A percentile compares a stretch with the other conserved stretches of the same genome.
phyloP scores from a whole-genome alignment of 106 monocot species.

The Vanilla planifolia region DNA sequence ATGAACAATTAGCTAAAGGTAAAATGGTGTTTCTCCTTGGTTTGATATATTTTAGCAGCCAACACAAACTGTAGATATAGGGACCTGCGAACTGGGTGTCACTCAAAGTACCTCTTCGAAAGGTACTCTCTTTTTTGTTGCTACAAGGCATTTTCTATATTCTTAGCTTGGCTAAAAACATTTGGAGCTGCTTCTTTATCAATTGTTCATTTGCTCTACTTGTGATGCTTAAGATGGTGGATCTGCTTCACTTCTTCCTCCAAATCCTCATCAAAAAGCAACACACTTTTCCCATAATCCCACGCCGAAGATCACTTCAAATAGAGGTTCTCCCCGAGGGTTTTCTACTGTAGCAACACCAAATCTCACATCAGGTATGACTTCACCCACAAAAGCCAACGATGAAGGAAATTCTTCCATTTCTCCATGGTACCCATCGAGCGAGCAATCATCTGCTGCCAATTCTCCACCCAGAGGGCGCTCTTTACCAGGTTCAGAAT shows the following conservation, averaged over 20 bases:
- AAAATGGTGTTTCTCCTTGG: not conserved
- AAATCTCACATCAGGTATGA: slow-evolving; percentile 35
- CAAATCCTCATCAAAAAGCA: slow-evolving; percentile 28
- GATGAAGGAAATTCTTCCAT: slow-evolving; percentile 26
- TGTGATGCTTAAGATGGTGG: slow-evolving; percentile 30
- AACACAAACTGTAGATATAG: slow-evolving; percentile 38
- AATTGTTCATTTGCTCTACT: slow-evolving; percentile 1
- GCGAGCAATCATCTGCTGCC: slow-evolving; percentile 54
- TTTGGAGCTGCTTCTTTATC: not conserved
- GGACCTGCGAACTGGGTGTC: slow-evolving; percentile 27
- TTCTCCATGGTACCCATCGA: slow-evolving; percentile 49
- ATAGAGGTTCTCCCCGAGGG: slow-evolving; percentile 38
- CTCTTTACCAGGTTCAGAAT: slow-evolving; percentile 34
- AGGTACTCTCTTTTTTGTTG: slow-evolving; percentile 28
- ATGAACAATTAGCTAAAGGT: not conserved
- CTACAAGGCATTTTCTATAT: not conserved
- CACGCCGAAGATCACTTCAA: slow-evolving; percentile 45
- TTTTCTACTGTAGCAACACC: slow-evolving; percentile 41
- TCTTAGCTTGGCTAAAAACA: not conserved
- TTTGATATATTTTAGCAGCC: slow-evolving; percentile 15
- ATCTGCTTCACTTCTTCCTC: slow-evolving; percentile 9
- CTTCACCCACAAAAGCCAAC: slow-evolving; percentile 52
- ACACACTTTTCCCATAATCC: slow-evolving; percentile 37
- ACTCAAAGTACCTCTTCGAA: slow-evolving; percentile 35
- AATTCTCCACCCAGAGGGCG: slow-evolving; percentile 47